A percentile compares a stretch with the other conserved stretches of the same genome.
Evolutionary conservation across 116 monocot species (phyloP).

Genomic region (Dioscorea cayenensis): DNA sequence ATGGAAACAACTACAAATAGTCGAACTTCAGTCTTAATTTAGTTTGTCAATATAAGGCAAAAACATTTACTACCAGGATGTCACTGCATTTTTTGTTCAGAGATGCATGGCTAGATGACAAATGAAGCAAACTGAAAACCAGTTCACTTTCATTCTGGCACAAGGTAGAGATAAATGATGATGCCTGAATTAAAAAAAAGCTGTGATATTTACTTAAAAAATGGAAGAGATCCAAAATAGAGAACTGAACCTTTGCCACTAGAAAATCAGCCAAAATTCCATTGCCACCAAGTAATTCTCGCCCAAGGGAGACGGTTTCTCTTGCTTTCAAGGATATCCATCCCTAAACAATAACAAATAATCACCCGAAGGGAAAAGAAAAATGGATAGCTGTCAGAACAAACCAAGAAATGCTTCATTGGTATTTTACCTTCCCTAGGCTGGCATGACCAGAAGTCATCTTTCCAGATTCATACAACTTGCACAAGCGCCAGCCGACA

Average conservation of each 20-base stretch:
- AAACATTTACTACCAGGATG: no score
- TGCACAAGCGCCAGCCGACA: slow-evolving; percentile 94
- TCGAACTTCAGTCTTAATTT: no score
- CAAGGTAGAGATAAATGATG: no score
- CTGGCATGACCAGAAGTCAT: slow-evolving; percentile 96
- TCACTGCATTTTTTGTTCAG: no score
- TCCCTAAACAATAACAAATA: slow-evolving; percentile 36
- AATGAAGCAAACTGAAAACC: no score
- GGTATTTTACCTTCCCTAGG: slow-evolving; percentile 62
- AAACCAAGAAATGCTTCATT: background rate
- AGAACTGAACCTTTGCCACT: slow-evolving; percentile 69
- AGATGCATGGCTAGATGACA: no score
- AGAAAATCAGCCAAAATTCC: slow-evolving; percentile 95
- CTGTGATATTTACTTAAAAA: background rate
- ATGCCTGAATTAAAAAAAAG: background rate
- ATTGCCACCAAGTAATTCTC: slow-evolving; percentile 94
- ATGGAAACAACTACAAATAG: background rate
- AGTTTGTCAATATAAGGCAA: no score
- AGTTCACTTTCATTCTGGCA: no score
- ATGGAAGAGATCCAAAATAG: background rate
- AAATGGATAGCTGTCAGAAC: background rate
- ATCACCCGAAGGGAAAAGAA: background rate
- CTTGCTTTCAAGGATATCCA: slow-evolving; percentile 85
- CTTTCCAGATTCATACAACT: slow-evolving; percentile 89
- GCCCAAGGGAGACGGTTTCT: slow-evolving; percentile 85